Conservation (phyloP, 2,329 filamentous ascomycete species). For the Beauveria sp. region DNA sequence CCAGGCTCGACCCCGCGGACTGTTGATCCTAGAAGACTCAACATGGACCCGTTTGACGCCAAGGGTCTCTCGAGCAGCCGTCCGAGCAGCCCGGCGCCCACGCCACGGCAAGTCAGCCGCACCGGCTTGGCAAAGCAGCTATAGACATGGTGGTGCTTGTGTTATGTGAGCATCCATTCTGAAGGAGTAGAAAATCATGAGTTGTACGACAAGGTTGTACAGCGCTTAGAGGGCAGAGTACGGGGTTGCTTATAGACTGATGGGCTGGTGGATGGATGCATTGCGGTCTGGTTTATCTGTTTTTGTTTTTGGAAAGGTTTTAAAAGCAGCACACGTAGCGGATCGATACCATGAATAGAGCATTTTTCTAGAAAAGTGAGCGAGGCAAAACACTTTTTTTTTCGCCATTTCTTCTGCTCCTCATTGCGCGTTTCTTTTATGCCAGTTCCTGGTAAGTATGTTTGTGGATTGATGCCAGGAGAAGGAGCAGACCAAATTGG, state of each 20-base stretch:
- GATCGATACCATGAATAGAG: slow-evolving; percentile 5
- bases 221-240: not conserved
- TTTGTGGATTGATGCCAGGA: too few species aligned
- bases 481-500: too few species aligned
- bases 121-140: slow-evolving; percentile 22
- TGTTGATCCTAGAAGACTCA: slow-evolving; percentile 26
- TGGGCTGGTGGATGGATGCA: not conserved
- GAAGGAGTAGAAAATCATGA: not conserved
- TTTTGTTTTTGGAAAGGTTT: not conserved
- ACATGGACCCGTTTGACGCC: slow-evolving; percentile 33
- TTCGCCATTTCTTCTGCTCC: not conserved
- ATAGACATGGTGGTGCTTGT: not conserved
- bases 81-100: slow-evolving; percentile 38
- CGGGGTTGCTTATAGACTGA: not conserved
- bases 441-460: too few species aligned
- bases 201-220: not conserved
- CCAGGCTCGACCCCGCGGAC: slow-evolving; percentile 25
- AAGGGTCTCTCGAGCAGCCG: slow-evolving; percentile 36
- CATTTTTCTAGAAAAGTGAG: not conserved
- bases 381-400: not conserved
- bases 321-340: not conserved
- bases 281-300: not conserved
- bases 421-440: not conserved
- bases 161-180: not conserved
- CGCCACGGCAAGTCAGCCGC: slow-evolving; percentile 30